phyloP scores from a whole-genome alignment of 768 basidiomycete genomes.

The Zangia roseola region DNA sequence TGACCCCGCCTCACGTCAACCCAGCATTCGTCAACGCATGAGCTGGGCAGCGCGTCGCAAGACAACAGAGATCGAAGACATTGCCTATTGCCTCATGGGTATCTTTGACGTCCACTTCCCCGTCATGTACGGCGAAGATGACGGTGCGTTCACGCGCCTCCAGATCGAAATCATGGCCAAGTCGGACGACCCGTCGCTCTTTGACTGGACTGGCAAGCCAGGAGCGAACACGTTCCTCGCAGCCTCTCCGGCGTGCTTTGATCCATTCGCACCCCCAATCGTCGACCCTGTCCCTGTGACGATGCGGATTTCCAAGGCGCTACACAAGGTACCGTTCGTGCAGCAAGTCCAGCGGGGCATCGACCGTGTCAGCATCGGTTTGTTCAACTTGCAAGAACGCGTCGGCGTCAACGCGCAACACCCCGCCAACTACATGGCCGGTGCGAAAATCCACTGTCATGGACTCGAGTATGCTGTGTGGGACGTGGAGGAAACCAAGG shows the following conservation, averaged over 20 bases:
- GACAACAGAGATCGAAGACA: slow-evolving; percentile 30
- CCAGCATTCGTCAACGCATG: slow-evolving; percentile 21
- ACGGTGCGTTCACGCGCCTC: slow-evolving; percentile 26
- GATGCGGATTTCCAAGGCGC: neutral
- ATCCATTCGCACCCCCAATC: slow-evolving; percentile 17
- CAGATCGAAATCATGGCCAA: slow-evolving; percentile 27
- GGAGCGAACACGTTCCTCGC: slow-evolving; percentile 19
- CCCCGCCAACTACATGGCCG: slow-evolving; percentile 20
- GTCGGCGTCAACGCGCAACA: slow-evolving; percentile 19
- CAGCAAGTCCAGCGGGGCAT: slow-evolving; percentile 12
- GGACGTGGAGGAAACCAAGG: slow-evolving; percentile 16
- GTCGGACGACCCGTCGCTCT: slow-evolving; percentile 23
- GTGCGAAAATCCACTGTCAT: slow-evolving; percentile 20
- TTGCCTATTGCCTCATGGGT: slow-evolving; percentile 29
- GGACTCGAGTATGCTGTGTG: slow-evolving; percentile 18
- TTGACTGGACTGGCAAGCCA: slow-evolving; percentile 24
- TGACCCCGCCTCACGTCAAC: slow-evolving; percentile 11
- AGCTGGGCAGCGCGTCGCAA: slow-evolving; percentile 30
- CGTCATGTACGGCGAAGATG: slow-evolving; percentile 30
- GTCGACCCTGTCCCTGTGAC: slow-evolving; percentile 18
- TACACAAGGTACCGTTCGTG: slow-evolving; percentile 14
- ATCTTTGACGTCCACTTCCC: slow-evolving; percentile 28
- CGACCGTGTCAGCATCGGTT: slow-evolving; percentile 10
- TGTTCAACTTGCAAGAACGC: slow-evolving; percentile 22
- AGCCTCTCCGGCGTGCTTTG: slow-evolving; percentile 18